These are phyloP conservation scores for Psophocarpus tetragonolobus DNA, from an alignment of 306 rosid genomes.

Conservation along the genomic window DNA sequence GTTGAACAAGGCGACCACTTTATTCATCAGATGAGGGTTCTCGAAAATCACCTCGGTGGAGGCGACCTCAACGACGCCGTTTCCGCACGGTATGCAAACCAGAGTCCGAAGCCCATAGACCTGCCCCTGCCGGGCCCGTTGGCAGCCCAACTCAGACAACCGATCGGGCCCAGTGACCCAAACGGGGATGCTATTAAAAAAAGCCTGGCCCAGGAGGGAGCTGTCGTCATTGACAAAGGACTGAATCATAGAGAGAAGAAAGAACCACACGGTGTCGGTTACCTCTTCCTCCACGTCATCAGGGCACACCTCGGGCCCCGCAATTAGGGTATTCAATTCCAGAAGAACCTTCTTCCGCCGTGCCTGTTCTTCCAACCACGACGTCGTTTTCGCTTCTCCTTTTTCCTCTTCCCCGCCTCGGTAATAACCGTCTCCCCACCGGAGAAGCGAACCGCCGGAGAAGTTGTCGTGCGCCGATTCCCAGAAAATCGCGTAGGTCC, in stretches of 20 bases:
- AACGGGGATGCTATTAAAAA: slow-evolving; percentile 47
- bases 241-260: slow-evolving; percentile 82
- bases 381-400: too few relatives aligned
- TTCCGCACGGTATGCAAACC: too few relatives aligned
- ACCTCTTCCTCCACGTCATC: slow-evolving; percentile 78
- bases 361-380: slow-evolving; percentile 60
- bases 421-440: too few relatives aligned
- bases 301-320: slow-evolving; percentile 46
- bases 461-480: too few relatives aligned
- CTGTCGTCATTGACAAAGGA: slow-evolving; percentile 59
- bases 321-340: slow-evolving; percentile 69
- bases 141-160: slow-evolving; percentile 10
- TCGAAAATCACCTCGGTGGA: slow-evolving; percentile 53
- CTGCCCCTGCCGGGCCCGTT: too few relatives aligned
- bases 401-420: too few relatives aligned
- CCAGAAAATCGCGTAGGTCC: too few relatives aligned
- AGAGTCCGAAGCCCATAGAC: too few relatives aligned
- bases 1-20: too few relatives aligned
- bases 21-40: too few relatives aligned
- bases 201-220: slow-evolving; percentile 74
- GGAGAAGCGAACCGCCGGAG: too few relatives aligned
- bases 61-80: background rate
- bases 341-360: slow-evolving; percentile 76
- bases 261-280: slow-evolving; percentile 95
- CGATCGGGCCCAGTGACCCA: slow-evolving; percentile 66